Evolutionary conservation across 139 green algal genomes (phyloP), one percentile per base, ranked within the genome.

Genomic region (Volvox africanus): DNA sequence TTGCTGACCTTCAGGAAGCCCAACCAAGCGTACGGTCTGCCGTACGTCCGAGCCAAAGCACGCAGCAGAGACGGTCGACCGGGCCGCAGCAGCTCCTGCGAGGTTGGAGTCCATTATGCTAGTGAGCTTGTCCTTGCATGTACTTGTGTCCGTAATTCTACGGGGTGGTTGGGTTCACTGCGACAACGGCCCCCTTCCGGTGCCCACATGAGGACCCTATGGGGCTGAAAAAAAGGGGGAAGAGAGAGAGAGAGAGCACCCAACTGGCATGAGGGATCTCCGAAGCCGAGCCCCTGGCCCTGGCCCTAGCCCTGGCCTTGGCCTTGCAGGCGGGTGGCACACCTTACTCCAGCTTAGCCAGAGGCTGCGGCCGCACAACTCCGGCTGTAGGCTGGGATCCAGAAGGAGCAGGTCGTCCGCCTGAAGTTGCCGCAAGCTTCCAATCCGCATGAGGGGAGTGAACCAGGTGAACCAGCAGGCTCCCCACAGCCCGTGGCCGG

Each of bases 321-420:
- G 5, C 44, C 44, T 9, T 55, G 32, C 24, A 32, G 22, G 67
- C 67, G 30, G 28, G 35, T 13, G 26, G 16, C 78, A 26, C 55
- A 95, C 95, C 92, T 93, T 55, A 33, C 44, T 86, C 96, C 96
- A 98, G 0, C 77, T 24, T 0, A 44, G 22, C 95, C 94, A 96
- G 24, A 98, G 90, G 17, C 37, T 36, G 1, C 65, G 73, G 17
- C 86, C 91, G 61, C 94, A 97, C 1, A 32, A 28, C 0, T n/a
- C 65, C 0, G 96, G 95, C 33, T 94, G 75, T 37, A 94, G 30
- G 0, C 50, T 24, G 0, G 67, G n/a, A 9, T 95, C 91, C 69
- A 96, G 73, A 2, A 16, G 20, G 13, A 95, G 86, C 61, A 98
- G 89, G 78, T 98, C 95, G 0, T 90, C n/a, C 13, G 88, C 33